A percentile compares a stretch with the other conserved stretches of the same genome.
Evolutionary conservation across 495 filamentous ascomycete genomes (phyloP).

Genomic region (Penicillium alfredii): DNA sequence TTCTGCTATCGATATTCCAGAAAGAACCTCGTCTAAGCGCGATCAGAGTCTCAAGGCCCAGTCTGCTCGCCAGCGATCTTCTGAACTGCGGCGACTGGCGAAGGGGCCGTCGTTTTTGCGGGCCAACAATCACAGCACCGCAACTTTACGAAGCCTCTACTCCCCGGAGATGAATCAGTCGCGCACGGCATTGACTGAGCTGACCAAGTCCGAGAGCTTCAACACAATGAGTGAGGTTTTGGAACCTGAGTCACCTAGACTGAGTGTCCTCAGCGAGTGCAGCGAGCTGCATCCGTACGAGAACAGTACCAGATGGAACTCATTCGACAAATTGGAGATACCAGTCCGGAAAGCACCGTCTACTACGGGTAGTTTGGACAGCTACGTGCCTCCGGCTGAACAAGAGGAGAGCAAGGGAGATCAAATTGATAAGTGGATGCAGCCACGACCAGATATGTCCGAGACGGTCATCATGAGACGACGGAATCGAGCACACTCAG

Average conservation of each 20-base stretch:
- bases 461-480: constrained; percentile 17
- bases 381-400: constrained; percentile 9
- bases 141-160: constrained; percentile 61
- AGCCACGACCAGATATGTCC: constrained; percentile 13
- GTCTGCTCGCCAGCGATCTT: constrained; percentile 12
- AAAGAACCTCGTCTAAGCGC: constrained; percentile 34
- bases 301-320: constrained; percentile 12
- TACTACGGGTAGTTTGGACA: constrained; percentile 12
- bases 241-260: constrained; percentile 51
- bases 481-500: constrained; percentile 13
- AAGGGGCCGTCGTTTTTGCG: constrained; percentile 65
- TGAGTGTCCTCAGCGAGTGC: constrained; percentile 75
- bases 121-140: constrained; percentile 54
- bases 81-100: constrained; percentile 27
- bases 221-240: constrained; percentile 28
- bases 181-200: constrained; percentile 20
- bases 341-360: constrained; percentile 24
- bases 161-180: constrained; percentile 42
- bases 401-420: constrained; percentile 16
- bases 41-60: constrained; percentile 12
- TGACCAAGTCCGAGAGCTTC: constrained; percentile 35
- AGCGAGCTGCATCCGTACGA: constrained; percentile 67
- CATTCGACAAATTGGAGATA: constrained; percentile 30
- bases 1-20: constrained; percentile 32
- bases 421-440: constrained; percentile 30